Conservation (phyloP, 1,284 basidiomycete species). For the Cystobasidiaceae sp. region DNA sequence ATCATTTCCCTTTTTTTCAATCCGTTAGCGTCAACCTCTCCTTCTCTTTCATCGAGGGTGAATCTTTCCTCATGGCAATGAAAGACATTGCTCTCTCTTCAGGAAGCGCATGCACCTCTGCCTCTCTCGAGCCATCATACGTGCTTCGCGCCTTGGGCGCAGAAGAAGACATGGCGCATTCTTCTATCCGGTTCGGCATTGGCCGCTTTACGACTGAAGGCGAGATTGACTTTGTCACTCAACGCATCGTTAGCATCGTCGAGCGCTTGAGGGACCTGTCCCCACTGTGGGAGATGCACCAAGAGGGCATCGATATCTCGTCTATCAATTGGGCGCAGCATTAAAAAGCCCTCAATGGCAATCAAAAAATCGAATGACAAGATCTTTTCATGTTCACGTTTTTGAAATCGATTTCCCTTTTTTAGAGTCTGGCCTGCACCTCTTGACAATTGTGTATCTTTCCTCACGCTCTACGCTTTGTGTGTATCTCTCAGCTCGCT, state of each 20-base stretch:
- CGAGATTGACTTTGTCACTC: conserved; percentile 90
- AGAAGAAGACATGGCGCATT: conserved; percentile 98
- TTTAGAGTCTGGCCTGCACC: too few relatives aligned
- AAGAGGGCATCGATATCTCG: conserved; percentile 92
- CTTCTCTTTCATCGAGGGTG: conserved; percentile 96
- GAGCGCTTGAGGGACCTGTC: conserved; percentile 49
- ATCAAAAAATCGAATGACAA: too few relatives aligned
- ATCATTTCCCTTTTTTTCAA: background rate
- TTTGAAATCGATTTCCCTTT: too few relatives aligned
- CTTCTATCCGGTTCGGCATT: conserved; percentile 95
- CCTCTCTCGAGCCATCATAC: conserved; percentile 96
- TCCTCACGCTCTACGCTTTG: too few relatives aligned
- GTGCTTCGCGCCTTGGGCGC: conserved; percentile 92
- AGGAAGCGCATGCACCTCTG: conserved; percentile 96
- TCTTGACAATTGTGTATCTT: too few relatives aligned
- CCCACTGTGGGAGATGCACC: conserved; percentile 96
- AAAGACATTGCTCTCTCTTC: conserved; percentile 98
- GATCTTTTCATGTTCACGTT: too few relatives aligned
- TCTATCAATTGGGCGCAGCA: conserved; percentile 86
- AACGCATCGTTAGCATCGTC: conserved; percentile 82
- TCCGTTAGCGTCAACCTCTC: conserved; percentile 67
- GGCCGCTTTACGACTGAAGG: conserved; percentile 97
- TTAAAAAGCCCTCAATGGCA: too few relatives aligned
- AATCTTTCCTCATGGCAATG: conserved; percentile 94
- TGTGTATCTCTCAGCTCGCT: too few relatives aligned